Conservation (phyloP, 108 stramenopile species). For the Discostella pseudostelligera region DNA sequence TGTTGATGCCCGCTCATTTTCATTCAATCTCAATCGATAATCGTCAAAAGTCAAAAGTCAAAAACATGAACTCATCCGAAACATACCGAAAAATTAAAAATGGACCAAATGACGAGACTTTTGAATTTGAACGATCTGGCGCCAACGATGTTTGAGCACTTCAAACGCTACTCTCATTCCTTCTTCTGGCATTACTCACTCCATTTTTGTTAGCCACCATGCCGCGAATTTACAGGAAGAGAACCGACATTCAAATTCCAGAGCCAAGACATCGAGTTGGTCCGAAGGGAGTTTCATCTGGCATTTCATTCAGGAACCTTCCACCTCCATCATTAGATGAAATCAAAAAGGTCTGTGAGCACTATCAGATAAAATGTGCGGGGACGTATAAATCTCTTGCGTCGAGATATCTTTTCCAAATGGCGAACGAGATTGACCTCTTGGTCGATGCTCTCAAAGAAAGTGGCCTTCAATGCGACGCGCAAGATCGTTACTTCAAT, state of each 20-base stretch:
- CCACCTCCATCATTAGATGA: slow-evolving; percentile 60
- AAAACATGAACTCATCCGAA: too few relatives aligned
- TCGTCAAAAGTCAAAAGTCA: too few relatives aligned
- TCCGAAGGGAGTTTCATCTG: slow-evolving; percentile 58
- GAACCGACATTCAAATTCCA: slow-evolving; percentile 45
- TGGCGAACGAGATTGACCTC: slow-evolving; percentile 59
- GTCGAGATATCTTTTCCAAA: slow-evolving; percentile 74
- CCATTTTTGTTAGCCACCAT: too few relatives aligned
- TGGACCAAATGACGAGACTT: too few relatives aligned
- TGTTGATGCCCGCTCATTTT: background rate
- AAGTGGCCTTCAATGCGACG: slow-evolving; percentile 24
- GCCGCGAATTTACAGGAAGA: slow-evolving; percentile 16
- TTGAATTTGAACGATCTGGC: too few relatives aligned
- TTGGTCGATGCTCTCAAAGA: slow-evolving; percentile 49
- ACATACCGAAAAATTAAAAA: too few relatives aligned
- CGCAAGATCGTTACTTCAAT: slow-evolving; percentile 10
- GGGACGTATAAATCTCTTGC: slow-evolving; percentile 69
- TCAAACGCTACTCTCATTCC: too few relatives aligned
- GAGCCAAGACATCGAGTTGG: slow-evolving; percentile 55
- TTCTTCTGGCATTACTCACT: too few relatives aligned
- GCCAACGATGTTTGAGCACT: background rate
- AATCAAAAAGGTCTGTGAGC: slow-evolving; percentile 69
- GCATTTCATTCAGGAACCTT: slow-evolving; percentile 63
- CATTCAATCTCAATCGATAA: too few relatives aligned
- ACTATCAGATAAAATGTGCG: slow-evolving; percentile 75